Base-by-base conservation (phyloP, 306 rosid genomes). In the Castanospermum australe region DNA sequence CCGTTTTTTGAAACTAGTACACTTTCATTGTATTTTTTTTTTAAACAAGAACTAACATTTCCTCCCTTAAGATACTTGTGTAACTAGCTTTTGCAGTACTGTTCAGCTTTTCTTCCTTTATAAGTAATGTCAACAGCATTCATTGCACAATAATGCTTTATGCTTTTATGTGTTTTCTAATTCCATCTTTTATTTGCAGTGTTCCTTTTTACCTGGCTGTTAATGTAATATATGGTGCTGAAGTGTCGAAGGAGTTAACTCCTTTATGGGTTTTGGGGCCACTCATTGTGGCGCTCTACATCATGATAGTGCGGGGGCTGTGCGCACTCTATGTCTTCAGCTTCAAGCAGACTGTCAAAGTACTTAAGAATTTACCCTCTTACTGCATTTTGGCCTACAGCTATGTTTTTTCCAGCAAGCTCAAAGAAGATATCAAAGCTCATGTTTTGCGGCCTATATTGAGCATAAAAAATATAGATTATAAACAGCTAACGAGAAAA, bases 251-350 rank as follows among this genome's bases (percentile, higher is more conserved):
- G 82, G 98, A 94, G 85, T 83, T 94, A 84, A 85, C 91, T 44
- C 98, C 98, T 32, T 80, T 94, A 55, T 94, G 98, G 98, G 73
- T 92, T 81, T 25, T 86, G 47, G 98, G 96, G 30, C 97, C 98
- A 39, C 21, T 90, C 2, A 30, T 88, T 32, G 81, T 87, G 70
- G 97, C 96, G 65, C 78, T 92, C 72, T 82, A 94, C 87, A 20
- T 92, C 79, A 89, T 86, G 86, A 71, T 90, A 77, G 5, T 92
- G 76, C 90, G 72, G 42, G 62, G 87, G 89, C 22, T 94, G 73
- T 79, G 79, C 44, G 70, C 89, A 2, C 89, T 94, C n/a, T 92
- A 90, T 72, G 81, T 81, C 79, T 94, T 89, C 86, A 84, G 84
- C 90, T 90, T 92, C 89, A 94, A 86, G 89, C 91, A 85, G 90